Evolutionary conservation across 192 early-diverging fungal genomes (phyloP).

Genomic region (Mortierella antarctica): DNA sequence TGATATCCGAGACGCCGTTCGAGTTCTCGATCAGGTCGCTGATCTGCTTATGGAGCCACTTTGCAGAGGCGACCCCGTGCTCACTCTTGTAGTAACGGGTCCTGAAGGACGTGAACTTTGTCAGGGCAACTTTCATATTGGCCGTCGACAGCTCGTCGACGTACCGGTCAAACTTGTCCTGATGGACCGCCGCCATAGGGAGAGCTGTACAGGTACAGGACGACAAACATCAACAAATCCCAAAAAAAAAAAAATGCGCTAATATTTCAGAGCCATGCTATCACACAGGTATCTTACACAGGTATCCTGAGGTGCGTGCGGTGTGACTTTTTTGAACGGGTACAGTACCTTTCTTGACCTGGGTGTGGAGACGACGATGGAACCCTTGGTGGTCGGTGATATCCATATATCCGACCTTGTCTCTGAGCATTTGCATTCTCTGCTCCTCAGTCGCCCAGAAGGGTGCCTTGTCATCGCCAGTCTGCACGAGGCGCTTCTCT

Average conservation of each 20-base stretch:
- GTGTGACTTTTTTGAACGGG: no score
- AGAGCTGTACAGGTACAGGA: conserved; percentile 51
- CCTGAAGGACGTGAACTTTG: conserved; percentile 82
- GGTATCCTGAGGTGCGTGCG: no score
- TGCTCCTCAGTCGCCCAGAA: conserved; percentile 70
- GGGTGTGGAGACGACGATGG: conserved; percentile 5
- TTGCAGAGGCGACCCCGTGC: conserved; percentile 70
- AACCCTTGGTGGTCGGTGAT: conserved; percentile 79
- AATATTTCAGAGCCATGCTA: no score
- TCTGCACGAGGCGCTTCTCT: conserved; percentile 48
- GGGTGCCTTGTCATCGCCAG: conserved; percentile 59
- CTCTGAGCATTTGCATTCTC: conserved; percentile 73
- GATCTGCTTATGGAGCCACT: conserved; percentile 76
- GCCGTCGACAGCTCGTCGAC: conserved; percentile 70
- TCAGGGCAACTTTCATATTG: conserved; percentile 76
- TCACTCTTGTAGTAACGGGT: conserved; percentile 91
- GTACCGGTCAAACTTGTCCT: conserved; percentile 68
- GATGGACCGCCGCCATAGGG: conserved; percentile 64
- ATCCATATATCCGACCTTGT: conserved; percentile 84
- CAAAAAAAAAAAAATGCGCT: not conserved
- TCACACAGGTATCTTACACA: no score
- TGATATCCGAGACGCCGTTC: conserved; percentile 56
- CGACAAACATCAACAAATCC: not conserved
- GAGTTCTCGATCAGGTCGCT: conserved; percentile 54
- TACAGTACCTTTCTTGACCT: conserved; percentile 18